Percentiles rank a stretch among this genome's conserved stretches.
phyloP scores from a whole-genome alignment of 2,329 filamentous ascomycete genomes.

The Ophiocordyceps unilateralis region DNA sequence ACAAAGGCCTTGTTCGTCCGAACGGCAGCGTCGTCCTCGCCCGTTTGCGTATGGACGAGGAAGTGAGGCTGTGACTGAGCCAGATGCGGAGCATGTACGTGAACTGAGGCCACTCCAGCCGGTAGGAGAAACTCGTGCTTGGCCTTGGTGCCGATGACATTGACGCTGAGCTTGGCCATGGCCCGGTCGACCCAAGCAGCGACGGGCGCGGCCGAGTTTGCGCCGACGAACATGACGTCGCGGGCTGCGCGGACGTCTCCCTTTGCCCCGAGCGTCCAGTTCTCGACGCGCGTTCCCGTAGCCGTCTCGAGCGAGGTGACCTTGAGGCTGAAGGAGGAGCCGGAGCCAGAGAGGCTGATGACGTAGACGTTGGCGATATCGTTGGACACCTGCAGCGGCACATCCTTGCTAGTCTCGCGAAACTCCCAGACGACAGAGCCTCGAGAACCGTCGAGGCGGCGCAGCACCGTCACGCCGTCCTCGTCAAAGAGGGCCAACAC shows the following conservation, averaged over 20 bases:
- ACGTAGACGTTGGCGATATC: conserved; percentile 57
- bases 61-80: conserved; percentile 64
- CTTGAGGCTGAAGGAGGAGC: conserved; percentile 59
- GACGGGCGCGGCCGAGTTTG: conserved; percentile 57
- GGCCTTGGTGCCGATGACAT: conserved; percentile 46
- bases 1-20: conserved; percentile 62
- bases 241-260: conserved; percentile 47
- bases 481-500: conserved; percentile 52
- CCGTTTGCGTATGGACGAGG: conserved; percentile 63
- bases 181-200: conserved; percentile 56
- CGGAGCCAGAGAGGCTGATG: conserved; percentile 53
- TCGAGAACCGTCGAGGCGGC: conserved; percentile 53
- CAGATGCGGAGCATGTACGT: conserved; percentile 59
- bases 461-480: conserved; percentile 38
- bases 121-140: conserved; percentile 36
- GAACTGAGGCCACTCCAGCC: conserved; percentile 29
- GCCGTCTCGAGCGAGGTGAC: conserved; percentile 56
- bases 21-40: conserved; percentile 18
- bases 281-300: conserved; percentile 55
- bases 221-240: conserved; percentile 58
- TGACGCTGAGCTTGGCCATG: conserved; percentile 47
- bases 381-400: conserved; percentile 59
- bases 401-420: conserved; percentile 48
- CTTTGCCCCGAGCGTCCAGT: conserved; percentile 57
- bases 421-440: conserved; percentile 69